A percentile compares a stretch with the other conserved stretches of the same genome.
Evolutionary conservation across 208 protist genomes (phyloP).

Genomic region (Leishmania gerbilli): DNA sequence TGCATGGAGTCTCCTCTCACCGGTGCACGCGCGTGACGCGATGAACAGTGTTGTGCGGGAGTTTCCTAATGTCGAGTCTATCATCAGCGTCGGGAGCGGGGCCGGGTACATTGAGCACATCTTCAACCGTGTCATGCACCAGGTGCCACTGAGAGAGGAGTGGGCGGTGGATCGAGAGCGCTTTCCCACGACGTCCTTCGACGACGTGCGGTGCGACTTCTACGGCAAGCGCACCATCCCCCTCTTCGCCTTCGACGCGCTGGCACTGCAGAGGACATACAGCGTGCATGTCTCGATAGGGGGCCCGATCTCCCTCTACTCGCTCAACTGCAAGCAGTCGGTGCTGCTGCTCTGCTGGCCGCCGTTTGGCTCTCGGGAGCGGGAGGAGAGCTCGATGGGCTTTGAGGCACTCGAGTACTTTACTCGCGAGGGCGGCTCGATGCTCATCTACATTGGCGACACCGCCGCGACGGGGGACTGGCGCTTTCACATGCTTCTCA

Average conservation of each 20-base stretch:
- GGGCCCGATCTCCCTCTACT: slow-evolving; percentile 73
- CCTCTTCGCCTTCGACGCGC: slow-evolving; percentile 86
- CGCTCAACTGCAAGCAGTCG: slow-evolving; percentile 65
- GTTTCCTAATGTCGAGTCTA: slow-evolving; percentile 54
- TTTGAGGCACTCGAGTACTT: slow-evolving; percentile 91
- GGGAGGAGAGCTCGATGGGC: slow-evolving; percentile 92
- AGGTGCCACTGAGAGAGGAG: slow-evolving; percentile 32
- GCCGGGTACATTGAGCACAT: slow-evolving; percentile 89
- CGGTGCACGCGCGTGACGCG: slow-evolving; percentile 64
- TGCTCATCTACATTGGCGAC: slow-evolving; percentile 91
- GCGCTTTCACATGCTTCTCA: slow-evolving; percentile 87
- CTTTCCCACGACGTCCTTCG: slow-evolving; percentile 57
- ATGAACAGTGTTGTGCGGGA: slow-evolving; percentile 56
- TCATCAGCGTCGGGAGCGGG: slow-evolving; percentile 85
- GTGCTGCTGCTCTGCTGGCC: slow-evolving; percentile 89
- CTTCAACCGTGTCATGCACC: slow-evolving; percentile 85
- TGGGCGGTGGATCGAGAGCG: slow-evolving; percentile 38
- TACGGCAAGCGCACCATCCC: slow-evolving; percentile 46
- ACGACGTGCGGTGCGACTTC: slow-evolving; percentile 64
- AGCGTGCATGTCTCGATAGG: slow-evolving; percentile 84
- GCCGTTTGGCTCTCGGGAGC: slow-evolving; percentile 83
- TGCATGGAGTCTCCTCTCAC: slow-evolving; percentile 85
- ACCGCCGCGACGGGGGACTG: slow-evolving; percentile 86
- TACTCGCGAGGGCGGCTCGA: slow-evolving; percentile 59
- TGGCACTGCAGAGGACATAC: slow-evolving; percentile 71